Conservation (phyloP, 139 green algal species). For the Chlorella sp. region DNA sequence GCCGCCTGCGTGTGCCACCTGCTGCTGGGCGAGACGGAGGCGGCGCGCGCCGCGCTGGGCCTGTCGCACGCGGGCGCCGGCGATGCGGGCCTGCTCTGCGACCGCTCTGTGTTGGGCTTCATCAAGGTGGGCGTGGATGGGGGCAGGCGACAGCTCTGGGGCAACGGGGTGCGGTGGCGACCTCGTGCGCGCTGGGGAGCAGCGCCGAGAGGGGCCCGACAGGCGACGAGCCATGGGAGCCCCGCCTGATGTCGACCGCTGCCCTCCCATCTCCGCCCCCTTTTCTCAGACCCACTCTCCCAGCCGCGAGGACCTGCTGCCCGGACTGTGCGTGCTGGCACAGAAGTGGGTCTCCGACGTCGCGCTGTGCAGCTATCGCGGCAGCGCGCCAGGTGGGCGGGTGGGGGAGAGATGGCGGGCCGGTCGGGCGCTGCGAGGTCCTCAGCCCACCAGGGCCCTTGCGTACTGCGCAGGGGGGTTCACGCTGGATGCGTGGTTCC, state of each 20-base stretch:
- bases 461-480: conserved; percentile 18
- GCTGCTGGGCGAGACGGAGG: conserved; percentile 41
- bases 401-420: neutral
- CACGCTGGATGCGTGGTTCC: conserved; percentile 41
- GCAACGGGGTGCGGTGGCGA: no score
- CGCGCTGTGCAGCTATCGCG: conserved; percentile 31
- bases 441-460: neutral
- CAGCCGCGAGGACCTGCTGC: conserved; percentile 34
- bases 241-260: no score
- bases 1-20: conserved; percentile 32
- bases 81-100: conserved; percentile 20
- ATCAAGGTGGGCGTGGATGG: conserved; percentile 24
- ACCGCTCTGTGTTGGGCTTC: conserved; percentile 36
- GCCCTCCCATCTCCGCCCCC: neutral
- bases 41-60: conserved; percentile 35
- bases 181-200: no score
- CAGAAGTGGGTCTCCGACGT: conserved; percentile 49
- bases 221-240: no score
- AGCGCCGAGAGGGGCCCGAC: no score
- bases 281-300: conserved; percentile 9
- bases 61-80: neutral
- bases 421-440: neutral
- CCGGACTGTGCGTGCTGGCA: conserved; percentile 42
- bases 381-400: neutral
- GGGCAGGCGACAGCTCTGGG: no score